These are phyloP conservation scores for Umbilicus rupestris DNA, from an alignment of 164 flowering plant species.

Conservation along the genomic window DNA sequence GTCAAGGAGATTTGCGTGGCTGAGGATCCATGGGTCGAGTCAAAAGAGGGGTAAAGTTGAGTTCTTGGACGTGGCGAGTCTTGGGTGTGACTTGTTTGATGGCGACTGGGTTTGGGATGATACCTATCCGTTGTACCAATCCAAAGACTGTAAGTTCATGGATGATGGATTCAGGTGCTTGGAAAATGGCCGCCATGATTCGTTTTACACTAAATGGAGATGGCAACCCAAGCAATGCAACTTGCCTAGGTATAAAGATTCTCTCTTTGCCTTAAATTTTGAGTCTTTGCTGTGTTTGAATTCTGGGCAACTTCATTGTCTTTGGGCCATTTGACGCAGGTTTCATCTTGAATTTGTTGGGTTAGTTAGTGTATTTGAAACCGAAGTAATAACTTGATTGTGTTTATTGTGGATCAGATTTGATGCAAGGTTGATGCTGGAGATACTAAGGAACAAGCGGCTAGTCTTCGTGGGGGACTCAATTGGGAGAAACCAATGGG, in stretches of 20 bases:
- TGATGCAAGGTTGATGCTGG: conserved; percentile 69
- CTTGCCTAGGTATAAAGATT: conserved; percentile 62
- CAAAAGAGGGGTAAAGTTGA: conserved; percentile 15
- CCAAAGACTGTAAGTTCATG: conserved; percentile 51
- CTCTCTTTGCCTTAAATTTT: not conserved
- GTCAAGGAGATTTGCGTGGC: conserved; percentile 34
- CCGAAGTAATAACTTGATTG: not conserved
- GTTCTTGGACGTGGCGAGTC: conserved; percentile 27
- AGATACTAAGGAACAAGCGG: conserved; percentile 61
- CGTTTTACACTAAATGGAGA: conserved; percentile 77
- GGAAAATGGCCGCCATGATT: conserved; percentile 76
- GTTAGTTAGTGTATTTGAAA: not conserved
- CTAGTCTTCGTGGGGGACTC: conserved; percentile 91
- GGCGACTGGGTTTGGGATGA: conserved; percentile 89
- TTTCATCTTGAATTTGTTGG: not conserved
- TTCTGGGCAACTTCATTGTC: too few species aligned
- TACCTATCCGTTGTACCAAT: conserved; percentile 54
- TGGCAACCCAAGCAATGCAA: conserved; percentile 91
- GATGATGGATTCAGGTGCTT: conserved; percentile 73
- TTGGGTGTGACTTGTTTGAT: conserved; percentile 54
- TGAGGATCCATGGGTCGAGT: conserved; percentile 17
- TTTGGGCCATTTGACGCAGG: too few species aligned
- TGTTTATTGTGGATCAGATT: conserved; percentile 38
- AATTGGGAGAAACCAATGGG: conserved; percentile 99
- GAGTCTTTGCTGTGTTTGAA: not conserved